Evolutionary conservation across 768 basidiomycete genomes (phyloP), one percentile per base, ranked within the genome.

Genomic region (Trametes meyenii): DNA sequence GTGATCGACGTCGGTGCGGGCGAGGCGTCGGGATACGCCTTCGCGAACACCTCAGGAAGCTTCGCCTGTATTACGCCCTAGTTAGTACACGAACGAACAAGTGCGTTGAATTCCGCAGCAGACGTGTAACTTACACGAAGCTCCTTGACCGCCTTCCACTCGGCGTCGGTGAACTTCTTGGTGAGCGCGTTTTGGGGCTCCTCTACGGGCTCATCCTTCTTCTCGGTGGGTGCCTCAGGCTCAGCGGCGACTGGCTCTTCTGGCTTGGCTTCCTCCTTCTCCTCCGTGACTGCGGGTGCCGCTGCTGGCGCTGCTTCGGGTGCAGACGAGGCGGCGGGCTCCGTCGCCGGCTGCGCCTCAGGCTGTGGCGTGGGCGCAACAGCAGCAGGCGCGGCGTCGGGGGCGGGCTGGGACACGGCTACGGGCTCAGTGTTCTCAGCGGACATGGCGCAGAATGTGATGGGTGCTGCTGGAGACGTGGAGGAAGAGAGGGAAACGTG

Each of bases 171-270:
- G 72, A 93, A 94, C 69, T 80, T 79, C 70, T 80, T 74, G 0
- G 91, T 93, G 33, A 94, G 77, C 1, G 79, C 67, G 67, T 85
- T 92, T 73, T 91, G 87, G 0, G 85, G 86, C 71, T 92, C 90
- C 14, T 61, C 70, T 17, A 19, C 35, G 61, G 29, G n/a, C 50
- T n/a, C 29, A 13, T 42, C 19, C 23, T 36, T 7, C 39, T 40
- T 40, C 39, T 40, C 39, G 12, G 39, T n/a, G 13, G 39, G 14
- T 3, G 39, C 14, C 14, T 26, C 40, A 46, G 35, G 46, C 19
- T 54, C 26, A 24, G 40, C 16, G 40, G 23, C 21, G 17, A 14
- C 16, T 44, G 52, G 19, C 26, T 61, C 51, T 39, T 26, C 39
- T 13, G 48, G 13, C 33, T 53, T 48, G 24, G 40, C 24, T 40